Conservation (phyloP, 768 basidiomycete species). For the Fomitopsis serialis region DNA sequence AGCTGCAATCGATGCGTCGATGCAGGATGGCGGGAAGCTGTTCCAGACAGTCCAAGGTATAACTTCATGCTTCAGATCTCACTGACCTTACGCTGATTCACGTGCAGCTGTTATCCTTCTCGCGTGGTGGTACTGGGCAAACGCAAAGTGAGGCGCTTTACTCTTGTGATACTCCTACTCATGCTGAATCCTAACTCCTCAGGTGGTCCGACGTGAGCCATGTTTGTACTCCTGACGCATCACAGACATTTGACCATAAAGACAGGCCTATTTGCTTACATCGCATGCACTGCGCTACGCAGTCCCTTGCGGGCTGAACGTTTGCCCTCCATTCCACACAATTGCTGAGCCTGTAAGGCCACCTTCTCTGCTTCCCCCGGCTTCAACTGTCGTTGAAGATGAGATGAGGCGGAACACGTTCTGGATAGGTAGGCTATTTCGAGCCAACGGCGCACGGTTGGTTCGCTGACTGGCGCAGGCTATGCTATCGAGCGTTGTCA, state of each 20-base stretch:
- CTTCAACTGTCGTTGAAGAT: slow-evolving; percentile 61
- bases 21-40: slow-evolving; percentile 47
- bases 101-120: slow-evolving; percentile 53
- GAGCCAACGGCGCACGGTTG: neutral
- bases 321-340: slow-evolving; percentile 60
- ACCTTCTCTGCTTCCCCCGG: slow-evolving; percentile 53
- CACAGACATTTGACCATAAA: neutral
- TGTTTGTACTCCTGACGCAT: neutral
- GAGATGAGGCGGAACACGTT: slow-evolving; percentile 70
- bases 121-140: slow-evolving; percentile 71
- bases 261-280: slow-evolving; percentile 55
- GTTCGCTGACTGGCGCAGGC: slow-evolving; percentile 15
- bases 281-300: slow-evolving; percentile 52
- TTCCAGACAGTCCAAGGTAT: slow-evolving; percentile 61
- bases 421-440: slow-evolving; percentile 32
- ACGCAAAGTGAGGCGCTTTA: slow-evolving; percentile 46
- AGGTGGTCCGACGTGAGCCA: slow-evolving; percentile 69
- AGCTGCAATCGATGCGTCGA: slow-evolving; percentile 40
- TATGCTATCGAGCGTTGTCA: slow-evolving; percentile 66
- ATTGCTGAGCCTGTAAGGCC: slow-evolving; percentile 54
- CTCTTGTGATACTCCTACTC: no score
- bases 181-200: neutral
- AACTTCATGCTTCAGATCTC: neutral
- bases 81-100: no score
- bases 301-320: slow-evolving; percentile 66